Base-by-base conservation (phyloP, 2,329 filamentous ascomycete genomes). In the Talaromyces albobiverticillius region DNA sequence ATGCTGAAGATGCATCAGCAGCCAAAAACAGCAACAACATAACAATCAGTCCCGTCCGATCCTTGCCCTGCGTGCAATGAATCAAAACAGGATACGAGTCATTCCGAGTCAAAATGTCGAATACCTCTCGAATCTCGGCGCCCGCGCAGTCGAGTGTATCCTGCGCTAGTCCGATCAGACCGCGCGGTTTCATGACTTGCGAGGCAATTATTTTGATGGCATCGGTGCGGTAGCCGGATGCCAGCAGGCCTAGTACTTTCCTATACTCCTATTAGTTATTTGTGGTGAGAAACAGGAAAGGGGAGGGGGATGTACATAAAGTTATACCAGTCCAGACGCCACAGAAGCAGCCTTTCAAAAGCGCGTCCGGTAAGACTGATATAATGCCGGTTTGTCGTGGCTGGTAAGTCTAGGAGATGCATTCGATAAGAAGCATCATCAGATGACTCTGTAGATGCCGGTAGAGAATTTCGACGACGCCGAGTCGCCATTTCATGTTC, bases 11-110 rank as follows among this genome's bases (percentile, higher is more conserved):
- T 16, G 14, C 23, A 45, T 52, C 45, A 18, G 18, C 34, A 13
- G 18, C 31, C 0, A 55, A 47, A 2, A 55, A 38, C 63, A 93
- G 77, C 0, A 87, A 70, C 3, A 95, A 74, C 38, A 87, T 75
- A 4, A 90, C 76, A 10, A 89, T 76, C 11, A 95, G 74, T 0
- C 91, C 91, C 1, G 84, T 91, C 2, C 91, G 82, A 65, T 95
- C 91, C 67, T 95, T 96, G 55, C 91, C 91, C 64, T 95, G 90
- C 0, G 90, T 94, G 70, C 91, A 96, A 70, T 95, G 90, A 2
- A 94, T 74, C 7, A 95, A 67, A 1, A 85, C 70, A 0, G 90
- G 90, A 59, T 85, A 83, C 14, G 77, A 77, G 0, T 68, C 61
- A 2, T 75, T 67, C 1, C 77, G 67, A 9, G 77, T 71, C 54